Conservation (phyloP, 2,329 filamentous ascomycete genomes). For the Fusarium liriodendri region DNA sequence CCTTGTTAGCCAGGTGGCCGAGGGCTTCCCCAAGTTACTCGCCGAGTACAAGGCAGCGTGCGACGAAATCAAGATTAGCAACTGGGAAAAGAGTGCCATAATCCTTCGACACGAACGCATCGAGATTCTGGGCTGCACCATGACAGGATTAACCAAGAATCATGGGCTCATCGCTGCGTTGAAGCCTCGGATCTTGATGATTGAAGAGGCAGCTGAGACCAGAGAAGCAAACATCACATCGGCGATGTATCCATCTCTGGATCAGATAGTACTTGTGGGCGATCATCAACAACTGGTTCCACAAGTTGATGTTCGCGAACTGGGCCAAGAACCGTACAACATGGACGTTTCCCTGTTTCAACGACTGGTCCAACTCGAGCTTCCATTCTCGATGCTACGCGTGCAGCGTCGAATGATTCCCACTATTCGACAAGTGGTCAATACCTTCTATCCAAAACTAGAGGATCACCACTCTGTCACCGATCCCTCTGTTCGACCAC, state of each 20-base stretch:
- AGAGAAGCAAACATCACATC: conserved; percentile 70
- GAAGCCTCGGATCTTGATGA: conserved; percentile 74
- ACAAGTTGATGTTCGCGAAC: conserved; percentile 70
- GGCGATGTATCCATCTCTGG: conserved; percentile 61
- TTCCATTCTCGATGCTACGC: conserved; percentile 73
- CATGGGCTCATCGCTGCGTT: conserved; percentile 75
- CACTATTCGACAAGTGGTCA: conserved; percentile 56
- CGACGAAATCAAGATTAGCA: conserved; percentile 64
- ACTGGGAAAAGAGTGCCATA: conserved; percentile 67
- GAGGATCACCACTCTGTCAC: conserved; percentile 57
- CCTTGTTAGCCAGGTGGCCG: conserved; percentile 60
- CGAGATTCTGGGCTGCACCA: conserved; percentile 75
- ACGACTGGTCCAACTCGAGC: conserved; percentile 73
- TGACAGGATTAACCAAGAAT: conserved; percentile 85
- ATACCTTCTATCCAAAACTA: conserved; percentile 59
- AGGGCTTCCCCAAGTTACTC: conserved; percentile 61
- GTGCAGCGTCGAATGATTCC: conserved; percentile 73
- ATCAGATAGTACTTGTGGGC: conserved; percentile 72
- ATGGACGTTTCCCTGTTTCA: conserved; percentile 85
- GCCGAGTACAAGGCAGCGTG: conserved; percentile 62
- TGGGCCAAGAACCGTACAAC: conserved; percentile 70
- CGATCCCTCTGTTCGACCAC: conserved; percentile 47
- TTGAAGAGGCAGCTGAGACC: conserved; percentile 85
- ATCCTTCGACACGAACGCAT: conserved; percentile 52
- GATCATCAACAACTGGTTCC: conserved; percentile 85